Evolutionary conservation across 805 yeast species (phyloP).

Genomic region (Spathaspora arborariae): DNA sequence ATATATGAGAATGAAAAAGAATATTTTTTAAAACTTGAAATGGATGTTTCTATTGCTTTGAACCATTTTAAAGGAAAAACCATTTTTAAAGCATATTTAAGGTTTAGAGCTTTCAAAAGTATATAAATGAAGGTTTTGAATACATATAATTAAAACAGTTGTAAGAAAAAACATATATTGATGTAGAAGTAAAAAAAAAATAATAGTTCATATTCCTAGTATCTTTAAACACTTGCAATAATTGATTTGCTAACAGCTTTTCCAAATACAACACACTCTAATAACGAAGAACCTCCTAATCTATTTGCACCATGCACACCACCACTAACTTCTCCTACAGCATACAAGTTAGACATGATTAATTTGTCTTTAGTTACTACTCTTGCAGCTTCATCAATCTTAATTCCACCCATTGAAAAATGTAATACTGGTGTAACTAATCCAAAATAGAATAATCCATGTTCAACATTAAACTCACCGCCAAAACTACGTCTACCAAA

Average conservation of each 20-base stretch:
- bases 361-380: constrained; percentile 29
- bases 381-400: constrained; percentile 45
- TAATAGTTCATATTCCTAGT: background rate
- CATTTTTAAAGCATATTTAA: background rate
- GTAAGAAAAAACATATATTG: background rate
- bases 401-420: constrained; percentile 70
- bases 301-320: constrained; percentile 67
- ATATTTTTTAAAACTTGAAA: background rate
- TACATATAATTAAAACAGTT: constrained; percentile 4
- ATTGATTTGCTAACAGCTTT: constrained; percentile 11
- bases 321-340: constrained; percentile 66
- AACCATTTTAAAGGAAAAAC: constrained; percentile 2
- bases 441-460: constrained; percentile 40
- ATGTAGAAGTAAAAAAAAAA: background rate
- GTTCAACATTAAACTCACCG: constrained; percentile 9
- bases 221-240: background rate
- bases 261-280: constrained; percentile 62
- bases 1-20: background rate
- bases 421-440: constrained; percentile 60
- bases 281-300: constrained; percentile 54
- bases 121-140: constrained; percentile 5
- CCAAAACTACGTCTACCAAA: constrained; percentile 34
- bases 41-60: constrained; percentile 3
- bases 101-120: constrained; percentile 2
- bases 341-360: constrained; percentile 46